A percentile compares a stretch with the other conserved stretches of the same genome.
These are phyloP conservation scores for Pharus latifolius DNA, from an alignment of 176 grass and related monocot genomes.

Conservation along the genomic window DNA sequence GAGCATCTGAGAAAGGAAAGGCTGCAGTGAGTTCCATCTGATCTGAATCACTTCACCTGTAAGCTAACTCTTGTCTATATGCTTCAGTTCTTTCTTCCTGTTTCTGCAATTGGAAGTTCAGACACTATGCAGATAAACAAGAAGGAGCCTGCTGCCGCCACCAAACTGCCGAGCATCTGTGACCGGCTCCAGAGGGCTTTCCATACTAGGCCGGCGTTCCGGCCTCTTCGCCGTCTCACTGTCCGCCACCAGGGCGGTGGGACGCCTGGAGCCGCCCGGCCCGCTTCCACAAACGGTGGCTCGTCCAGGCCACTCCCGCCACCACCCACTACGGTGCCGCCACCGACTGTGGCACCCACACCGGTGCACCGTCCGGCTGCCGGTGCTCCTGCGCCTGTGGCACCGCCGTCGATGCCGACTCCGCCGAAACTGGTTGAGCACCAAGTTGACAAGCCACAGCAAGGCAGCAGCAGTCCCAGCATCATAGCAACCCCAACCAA, in stretches of 20 bases:
- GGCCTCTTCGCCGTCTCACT: conserved; percentile 26
- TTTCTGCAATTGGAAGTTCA: not conserved
- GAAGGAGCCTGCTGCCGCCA: not conserved
- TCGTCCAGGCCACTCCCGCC: too few relatives aligned
- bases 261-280: not conserved
- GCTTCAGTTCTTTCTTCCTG: not conserved
- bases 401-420: not conserved
- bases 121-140: conserved; percentile 19
- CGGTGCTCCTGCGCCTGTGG: not conserved
- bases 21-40: not conserved
- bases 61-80: conserved; percentile 15
- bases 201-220: conserved; percentile 23
- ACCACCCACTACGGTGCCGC: not conserved
- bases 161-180: conserved; percentile 9
- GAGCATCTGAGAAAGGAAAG: conserved; percentile 26
- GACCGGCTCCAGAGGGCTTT: conserved; percentile 27
- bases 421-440: not conserved
- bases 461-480: not conserved
- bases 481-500: not conserved
- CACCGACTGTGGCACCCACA: too few relatives aligned
- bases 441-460: not conserved
- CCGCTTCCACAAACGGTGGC: not conserved
- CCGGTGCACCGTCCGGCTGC: not conserved
- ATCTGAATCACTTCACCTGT: not conserved
- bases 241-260: conserved; percentile 12